Evolutionary conservation across 495 filamentous ascomycete species (phyloP).

Genomic region (Evernia prunastri): DNA sequence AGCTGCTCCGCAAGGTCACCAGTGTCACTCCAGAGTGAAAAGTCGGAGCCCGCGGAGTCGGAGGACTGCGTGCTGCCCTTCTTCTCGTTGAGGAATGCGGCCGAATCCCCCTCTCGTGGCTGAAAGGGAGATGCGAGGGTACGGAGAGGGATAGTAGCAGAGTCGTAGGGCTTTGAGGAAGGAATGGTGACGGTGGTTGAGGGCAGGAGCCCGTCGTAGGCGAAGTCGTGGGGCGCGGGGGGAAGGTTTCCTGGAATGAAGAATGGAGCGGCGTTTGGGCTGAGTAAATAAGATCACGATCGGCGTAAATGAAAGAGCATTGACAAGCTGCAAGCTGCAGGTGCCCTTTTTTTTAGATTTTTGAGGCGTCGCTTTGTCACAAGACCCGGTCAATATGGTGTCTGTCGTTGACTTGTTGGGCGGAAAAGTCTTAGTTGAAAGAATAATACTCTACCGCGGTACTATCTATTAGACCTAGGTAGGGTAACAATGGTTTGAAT

Average conservation of each 20-base stretch:
- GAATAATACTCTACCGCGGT: too few species aligned
- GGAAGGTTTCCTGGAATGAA: conserved; percentile 25
- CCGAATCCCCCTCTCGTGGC: conserved; percentile 33
- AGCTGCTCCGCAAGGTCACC: conserved; percentile 90
- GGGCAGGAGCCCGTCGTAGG: conserved; percentile 42
- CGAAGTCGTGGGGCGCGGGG: conserved; percentile 16
- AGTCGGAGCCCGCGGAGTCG: conserved; percentile 61
- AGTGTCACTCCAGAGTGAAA: conserved; percentile 83
- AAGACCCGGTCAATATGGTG: background rate
- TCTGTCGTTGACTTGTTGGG: too few species aligned
- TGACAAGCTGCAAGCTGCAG: conserved; percentile 19
- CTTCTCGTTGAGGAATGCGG: conserved; percentile 42
- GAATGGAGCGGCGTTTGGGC: too few species aligned
- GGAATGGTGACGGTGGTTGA: conserved; percentile 54
- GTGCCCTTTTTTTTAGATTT: background rate
- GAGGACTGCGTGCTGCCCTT: conserved; percentile 44
- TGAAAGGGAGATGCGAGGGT: conserved; percentile 41
- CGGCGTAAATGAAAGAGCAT: conserved; percentile 21
- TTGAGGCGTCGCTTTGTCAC: background rate
- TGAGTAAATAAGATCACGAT: conserved; percentile 22
- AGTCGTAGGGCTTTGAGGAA: conserved; percentile 40
- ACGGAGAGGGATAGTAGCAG: conserved; percentile 51
- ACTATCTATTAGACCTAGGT: too few species aligned
- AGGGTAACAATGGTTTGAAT: background rate
- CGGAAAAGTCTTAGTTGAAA: background rate